phyloP scores from a whole-genome alignment of 2,329 filamentous ascomycete genomes.

The Hypomyces rosellus region DNA sequence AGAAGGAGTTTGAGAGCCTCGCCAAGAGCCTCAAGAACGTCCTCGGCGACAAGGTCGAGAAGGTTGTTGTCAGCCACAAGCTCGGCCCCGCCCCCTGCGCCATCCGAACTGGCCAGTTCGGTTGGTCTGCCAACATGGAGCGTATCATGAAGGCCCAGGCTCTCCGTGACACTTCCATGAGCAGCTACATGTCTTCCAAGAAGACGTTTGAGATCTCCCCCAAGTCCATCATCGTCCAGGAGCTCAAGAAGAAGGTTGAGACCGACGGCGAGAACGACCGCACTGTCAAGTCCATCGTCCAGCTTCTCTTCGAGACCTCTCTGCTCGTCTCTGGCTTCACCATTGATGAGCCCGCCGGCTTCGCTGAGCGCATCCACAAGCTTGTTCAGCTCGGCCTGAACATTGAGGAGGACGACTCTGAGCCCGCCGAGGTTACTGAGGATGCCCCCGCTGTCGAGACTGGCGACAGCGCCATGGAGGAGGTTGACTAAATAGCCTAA shows the following conservation, averaged over 20 bases:
- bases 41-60: constrained; percentile 98
- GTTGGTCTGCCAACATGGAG: constrained; percentile 99
- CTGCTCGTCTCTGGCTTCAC: constrained; percentile 98
- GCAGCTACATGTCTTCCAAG: constrained; percentile 99
- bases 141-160: constrained; percentile 99
- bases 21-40: constrained; percentile 99
- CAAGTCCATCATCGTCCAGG: constrained; percentile 94
- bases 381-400: constrained; percentile 96
- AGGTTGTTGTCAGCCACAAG: constrained; percentile 99
- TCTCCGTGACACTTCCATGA: constrained; percentile 99
- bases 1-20: constrained; percentile 95
- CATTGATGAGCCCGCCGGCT: constrained; percentile 96
- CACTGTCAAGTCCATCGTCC: constrained; percentile 98
- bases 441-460: constrained; percentile 55
- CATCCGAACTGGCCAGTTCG: constrained; percentile 98
- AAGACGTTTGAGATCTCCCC: constrained; percentile 99
- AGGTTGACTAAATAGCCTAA: constrained; percentile 75
- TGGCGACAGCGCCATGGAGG: constrained; percentile 97
- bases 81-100: constrained; percentile 89
- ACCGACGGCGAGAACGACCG: constrained; percentile 95
- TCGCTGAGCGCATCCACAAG: constrained; percentile 99
- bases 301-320: constrained; percentile 97
- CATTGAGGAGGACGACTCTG: constrained; percentile 85
- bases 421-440: constrained; percentile 54
- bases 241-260: constrained; percentile 99